Base-by-base conservation (phyloP, 2,329 filamentous ascomycete genomes). In the Ascosphaera pollenicola region DNA sequence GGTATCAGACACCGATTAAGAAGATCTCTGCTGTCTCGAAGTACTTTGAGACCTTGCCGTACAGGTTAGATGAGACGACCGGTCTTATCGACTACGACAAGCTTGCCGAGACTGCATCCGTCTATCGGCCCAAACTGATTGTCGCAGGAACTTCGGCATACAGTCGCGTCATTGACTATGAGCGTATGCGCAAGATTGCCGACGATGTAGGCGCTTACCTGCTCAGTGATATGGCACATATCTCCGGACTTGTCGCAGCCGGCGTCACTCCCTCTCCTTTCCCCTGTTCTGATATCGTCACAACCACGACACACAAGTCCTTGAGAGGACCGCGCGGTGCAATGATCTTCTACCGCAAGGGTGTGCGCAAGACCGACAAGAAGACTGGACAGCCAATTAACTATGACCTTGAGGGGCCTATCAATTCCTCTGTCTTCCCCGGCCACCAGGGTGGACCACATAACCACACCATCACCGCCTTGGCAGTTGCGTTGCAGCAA, bases 291-390 rank as follows among this genome's bases (percentile, higher is more conserved):
- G 89, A 98, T 57, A 78, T 98, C 42, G 89, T 98, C 51, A 98
- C 89, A 46, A 98, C 89, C 46, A 98, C 89, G 45, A 98, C 89
- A 36, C 89, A 98, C 75, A 98, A 98, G 73, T 94, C 85, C 41
- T 79, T 98, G 50, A 84, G 89, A 62, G 89, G 89, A 43, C 89
- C 89, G 43, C 83, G 89, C 59, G 89, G 89, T 54, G 89, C 89
- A 57, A 98, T 98, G 89, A 98, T 98, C 66, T 98, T 98, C 74
- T 98, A 85, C 76, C 82, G 89, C 63, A 94, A 92, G 69, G 89
- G 89, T 46, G 77, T 94, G 44, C 80, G 87, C 54, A 83, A 78
- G 53, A 78, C 78, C 40, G 82, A 95, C 56, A 94, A 94, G 72
- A 76, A 79, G 44, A 24, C 21, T 4, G 84, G 84, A 53, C 87